phyloP scores from a whole-genome alignment of 257 asterid species.

The Knoxia roxburghii region DNA sequence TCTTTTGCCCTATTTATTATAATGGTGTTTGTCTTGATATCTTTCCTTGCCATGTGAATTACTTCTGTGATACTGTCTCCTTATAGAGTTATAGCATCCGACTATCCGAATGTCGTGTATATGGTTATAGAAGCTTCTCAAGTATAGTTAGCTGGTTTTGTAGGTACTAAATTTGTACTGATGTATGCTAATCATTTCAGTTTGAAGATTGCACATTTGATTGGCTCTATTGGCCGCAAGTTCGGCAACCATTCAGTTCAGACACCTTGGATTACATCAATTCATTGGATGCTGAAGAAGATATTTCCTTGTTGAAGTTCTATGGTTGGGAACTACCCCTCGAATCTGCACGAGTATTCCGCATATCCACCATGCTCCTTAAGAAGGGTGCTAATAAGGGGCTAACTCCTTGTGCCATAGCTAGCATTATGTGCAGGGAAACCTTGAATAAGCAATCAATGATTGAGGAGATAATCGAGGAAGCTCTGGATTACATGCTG shows the following conservation, averaged over 20 bases:
- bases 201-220: slow-evolving; percentile 63
- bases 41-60: not conserved
- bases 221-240: slow-evolving; percentile 96
- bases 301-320: slow-evolving; percentile 65
- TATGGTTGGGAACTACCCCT: slow-evolving; percentile 74
- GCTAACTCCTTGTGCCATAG: slow-evolving; percentile 70
- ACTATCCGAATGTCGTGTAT: not conserved
- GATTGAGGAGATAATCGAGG: slow-evolving; percentile 65
- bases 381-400: slow-evolving; percentile 78
- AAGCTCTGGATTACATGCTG: slow-evolving; percentile 59
- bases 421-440: slow-evolving; percentile 73
- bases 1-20: slow-evolving; percentile 1
- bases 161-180: not conserved
- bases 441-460: slow-evolving; percentile 56
- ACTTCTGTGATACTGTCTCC: not conserved
- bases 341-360: slow-evolving; percentile 67
- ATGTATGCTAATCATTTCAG: slow-evolving; percentile 1
- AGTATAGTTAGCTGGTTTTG: not conserved
- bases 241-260: slow-evolving; percentile 54
- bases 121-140: not conserved
- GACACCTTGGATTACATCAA: slow-evolving; percentile 59
- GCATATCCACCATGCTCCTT: slow-evolving; percentile 84
- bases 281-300: slow-evolving; percentile 63
- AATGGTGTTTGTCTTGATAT: not conserved
- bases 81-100: not conserved